Base-by-base conservation (phyloP, 202 grass and related monocot genomes). In the Zoysia matrella region DNA sequence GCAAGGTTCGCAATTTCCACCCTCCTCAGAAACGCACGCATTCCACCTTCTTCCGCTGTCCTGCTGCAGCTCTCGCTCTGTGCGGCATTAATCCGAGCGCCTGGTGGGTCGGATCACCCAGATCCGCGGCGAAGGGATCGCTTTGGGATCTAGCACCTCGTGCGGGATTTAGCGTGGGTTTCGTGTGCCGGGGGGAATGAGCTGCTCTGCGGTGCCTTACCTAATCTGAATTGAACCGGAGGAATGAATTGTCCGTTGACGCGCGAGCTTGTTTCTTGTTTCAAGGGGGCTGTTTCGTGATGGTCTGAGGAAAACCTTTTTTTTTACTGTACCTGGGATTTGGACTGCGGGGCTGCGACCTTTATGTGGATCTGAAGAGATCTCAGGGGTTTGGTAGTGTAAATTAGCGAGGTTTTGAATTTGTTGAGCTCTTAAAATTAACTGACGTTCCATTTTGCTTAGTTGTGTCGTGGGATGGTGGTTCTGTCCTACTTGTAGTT, bases 301-400 rank as follows among this genome's bases (percentile, higher is more conserved):
- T 60, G 18, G 2, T 60, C 36, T 55, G 2, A 8, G 49, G 11
- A 14, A 39, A 11, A 3, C 43, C 2, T 40, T 55, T 67, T 86
- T 82, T 73, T 67, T 80, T 82, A 67, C 44, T 73, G 7, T 56
- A 71, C 67, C 47, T 22, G 42, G 42, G 75, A 58, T 69, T 83
- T 51, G 49, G 13, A 44, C 75, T 80, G 65, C 5, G 55, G 4
- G 46, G 13, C 66, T 51, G 22, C 57, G 60, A 13, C 12, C 65
- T 86, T 76, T 75, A 42, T 52, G 54, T 52, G 75, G 88, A 86
- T 86, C 84, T 90, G 75, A 39, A 15, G 55, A 69, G 88, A 86
- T 83, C 80, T 72, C 48, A 57, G 63, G 48, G 2, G 44, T 51
- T 74, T 80, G 56, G 2, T 53, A 4, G 2, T 9, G 44, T 8